Evolutionary conservation across 768 basidiomycete genomes (phyloP).

Genomic region (Amylocystis lapponica): DNA sequence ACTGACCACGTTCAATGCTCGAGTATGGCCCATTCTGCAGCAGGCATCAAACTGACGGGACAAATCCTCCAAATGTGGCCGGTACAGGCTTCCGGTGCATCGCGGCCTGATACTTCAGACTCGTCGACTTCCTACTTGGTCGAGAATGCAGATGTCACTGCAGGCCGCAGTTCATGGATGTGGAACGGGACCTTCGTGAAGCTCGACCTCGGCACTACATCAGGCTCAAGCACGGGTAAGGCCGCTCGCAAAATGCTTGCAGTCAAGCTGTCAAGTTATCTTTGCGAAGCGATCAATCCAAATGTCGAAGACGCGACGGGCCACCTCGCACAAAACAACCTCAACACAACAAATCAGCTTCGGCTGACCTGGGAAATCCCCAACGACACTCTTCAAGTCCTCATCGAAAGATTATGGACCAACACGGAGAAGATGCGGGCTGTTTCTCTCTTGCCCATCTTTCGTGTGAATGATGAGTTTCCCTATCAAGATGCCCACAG

Average conservation of each 20-base stretch:
- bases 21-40: slow-evolving; percentile 3
- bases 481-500: slow-evolving; percentile 1
- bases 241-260: slow-evolving; percentile 3
- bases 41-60: slow-evolving; percentile 7
- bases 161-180: too few relatives aligned
- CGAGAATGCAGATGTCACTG: too few relatives aligned
- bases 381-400: background rate
- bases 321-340: background rate
- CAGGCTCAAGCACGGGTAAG: slow-evolving; percentile 2
- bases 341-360: background rate
- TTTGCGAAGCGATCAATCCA: slow-evolving; percentile 7
- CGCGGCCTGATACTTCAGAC: too few relatives aligned
- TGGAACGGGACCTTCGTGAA: slow-evolving; percentile 2
- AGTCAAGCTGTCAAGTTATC: slow-evolving; percentile 4
- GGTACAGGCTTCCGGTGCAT: too few relatives aligned
- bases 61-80: slow-evolving; percentile 3
- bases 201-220: background rate
- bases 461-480: slow-evolving; percentile 1
- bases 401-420: slow-evolving; percentile 1
- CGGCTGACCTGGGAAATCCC: slow-evolving; percentile 6
- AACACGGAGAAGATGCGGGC: background rate
- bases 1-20: background rate
- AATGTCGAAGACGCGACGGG: background rate
- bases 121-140: too few relatives aligned
- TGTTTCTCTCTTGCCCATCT: slow-evolving; percentile 1